Base-by-base conservation (phyloP, 768 basidiomycete species). In the Xerocomellus amylosporus region DNA sequence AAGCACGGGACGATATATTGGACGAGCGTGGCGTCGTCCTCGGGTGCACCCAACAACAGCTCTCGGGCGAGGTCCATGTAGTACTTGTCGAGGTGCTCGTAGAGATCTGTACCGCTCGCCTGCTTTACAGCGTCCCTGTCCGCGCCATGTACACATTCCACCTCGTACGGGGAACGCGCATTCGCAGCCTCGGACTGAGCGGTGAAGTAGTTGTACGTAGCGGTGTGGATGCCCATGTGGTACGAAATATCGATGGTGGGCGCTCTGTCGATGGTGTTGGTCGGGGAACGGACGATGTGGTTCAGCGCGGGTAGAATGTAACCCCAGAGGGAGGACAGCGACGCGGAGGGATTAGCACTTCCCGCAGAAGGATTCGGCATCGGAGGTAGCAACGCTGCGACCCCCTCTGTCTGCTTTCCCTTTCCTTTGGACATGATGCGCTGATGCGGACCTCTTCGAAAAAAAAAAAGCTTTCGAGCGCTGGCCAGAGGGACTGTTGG, bases 181-280 rank as follows among this genome's bases (percentile, higher is more conserved):
- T 72, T 74, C 45, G 70, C 64, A 28, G 71, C 70, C 64, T 86
- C 85, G 55, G 74, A 78, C 68, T 82, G 80, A n/a, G 79, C 67
- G 50, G 81, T 82, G 65, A 84, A 82, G 80, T 88, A 90, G 74
- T 89, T 88, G 76, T 90, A 90, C 52, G 84, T 83, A n/a, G 87
- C 86, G 19, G 88, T 87, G 69, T 90, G 87, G 38, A 90, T 85
- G 54, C 87, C 86, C 66, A 86, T 82, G 64, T 89, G 87, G 60
- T 87, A 86, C 26, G 73, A 78, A 52, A 86, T 78, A 59, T 88
- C 88, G 61, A 90, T 83, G 13, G 85, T 74, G 34, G 88, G 88
- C 7, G 86, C 82, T 66, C 86, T 88, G 58, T 74, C 70, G 47
- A 74, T 59, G 58, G 78, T 75, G 64, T 85, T 84, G 30, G 81